Base-by-base conservation (phyloP, 139 green algal genomes). In the Prasinococcaceae sp. region DNA sequence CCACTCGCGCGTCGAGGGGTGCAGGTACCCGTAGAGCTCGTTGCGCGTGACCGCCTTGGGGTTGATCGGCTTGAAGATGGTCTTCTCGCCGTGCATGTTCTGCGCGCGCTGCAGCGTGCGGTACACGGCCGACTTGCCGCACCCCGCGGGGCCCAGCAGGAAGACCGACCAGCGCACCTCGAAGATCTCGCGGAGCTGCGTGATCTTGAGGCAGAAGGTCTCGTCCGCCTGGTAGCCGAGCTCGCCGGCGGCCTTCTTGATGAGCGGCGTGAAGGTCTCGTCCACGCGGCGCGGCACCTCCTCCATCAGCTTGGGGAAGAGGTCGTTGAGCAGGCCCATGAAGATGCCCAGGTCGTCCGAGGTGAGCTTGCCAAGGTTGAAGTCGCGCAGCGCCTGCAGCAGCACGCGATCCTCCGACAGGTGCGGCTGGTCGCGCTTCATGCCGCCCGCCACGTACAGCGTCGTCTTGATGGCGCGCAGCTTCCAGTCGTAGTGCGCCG, bases 391-490 rank as follows among this genome's bases (percentile, higher is more conserved):
- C 8, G 85, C 85, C 24, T 83, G 79, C 57, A 93, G 66, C 53
- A 94, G 19, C 56, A 84, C 79, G 76, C 92, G 86, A 63, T 93
- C 84, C 71, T 94, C 84, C 6, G 69, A 74, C 6, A 94, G 74
- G 46, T 88, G 77, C 0, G 84, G 85, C 25, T 27, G 32, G 20
- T 40, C 53, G 4, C 85, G 84, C 69, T 93, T 93, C 83, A 94
- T 92, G 61, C 77, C 80, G 28, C 85, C 84, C 4, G 85, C 85
- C 26, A 94, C 85, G 56, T 92, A 88, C 33, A 94, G 77, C 17
- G 85, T 94, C 30, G 85, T 93, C 73, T 94, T 94, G 74, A 94
- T 93, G n/a, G 85, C 85, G 38, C 85, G 77, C 70, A 94, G 74
- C 77, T 94, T 94, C 85, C 85, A 94, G 68, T 94, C 85, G 58